Conservation (phyloP, 805 yeast species). For the Danielia oregonensis region DNA sequence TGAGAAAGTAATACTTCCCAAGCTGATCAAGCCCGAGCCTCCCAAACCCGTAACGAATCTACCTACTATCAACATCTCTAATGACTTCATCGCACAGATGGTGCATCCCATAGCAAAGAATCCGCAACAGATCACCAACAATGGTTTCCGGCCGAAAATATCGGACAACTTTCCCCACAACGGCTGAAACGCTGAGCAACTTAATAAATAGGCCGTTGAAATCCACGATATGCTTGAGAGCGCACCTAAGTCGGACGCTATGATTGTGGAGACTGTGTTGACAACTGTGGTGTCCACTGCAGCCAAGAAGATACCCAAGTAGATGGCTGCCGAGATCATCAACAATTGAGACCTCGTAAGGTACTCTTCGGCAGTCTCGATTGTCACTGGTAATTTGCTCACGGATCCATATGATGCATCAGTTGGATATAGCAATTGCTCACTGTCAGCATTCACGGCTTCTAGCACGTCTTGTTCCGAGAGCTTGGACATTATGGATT, state of each 20-base stretch:
- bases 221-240: slow-evolving; percentile 1
- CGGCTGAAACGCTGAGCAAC: slow-evolving; percentile 1
- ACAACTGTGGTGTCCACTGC: slow-evolving; percentile 2
- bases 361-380: slow-evolving; percentile 3
- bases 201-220: not conserved
- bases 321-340: not conserved
- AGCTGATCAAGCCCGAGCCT: slow-evolving; percentile 1
- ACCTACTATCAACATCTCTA: not conserved
- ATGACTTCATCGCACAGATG: not conserved
- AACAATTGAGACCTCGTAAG: not conserved
- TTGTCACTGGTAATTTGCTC: not conserved
- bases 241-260: slow-evolving; percentile 1
- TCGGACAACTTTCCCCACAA: slow-evolving; percentile 1
- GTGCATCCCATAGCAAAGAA: not conserved
- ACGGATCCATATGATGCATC: not conserved
- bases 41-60: slow-evolving; percentile 1
- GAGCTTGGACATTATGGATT: too few species aligned
- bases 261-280: not conserved
- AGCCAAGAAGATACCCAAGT: slow-evolving; percentile 1
- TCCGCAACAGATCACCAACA: not conserved
- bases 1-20: slow-evolving; percentile 1
- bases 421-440: too few species aligned
- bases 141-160: not conserved
- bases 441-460: too few species aligned
- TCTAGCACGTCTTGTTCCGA: too few species aligned